Base-by-base conservation (phyloP, 2,329 filamentous ascomycete genomes). In the Nemania serpens region DNA sequence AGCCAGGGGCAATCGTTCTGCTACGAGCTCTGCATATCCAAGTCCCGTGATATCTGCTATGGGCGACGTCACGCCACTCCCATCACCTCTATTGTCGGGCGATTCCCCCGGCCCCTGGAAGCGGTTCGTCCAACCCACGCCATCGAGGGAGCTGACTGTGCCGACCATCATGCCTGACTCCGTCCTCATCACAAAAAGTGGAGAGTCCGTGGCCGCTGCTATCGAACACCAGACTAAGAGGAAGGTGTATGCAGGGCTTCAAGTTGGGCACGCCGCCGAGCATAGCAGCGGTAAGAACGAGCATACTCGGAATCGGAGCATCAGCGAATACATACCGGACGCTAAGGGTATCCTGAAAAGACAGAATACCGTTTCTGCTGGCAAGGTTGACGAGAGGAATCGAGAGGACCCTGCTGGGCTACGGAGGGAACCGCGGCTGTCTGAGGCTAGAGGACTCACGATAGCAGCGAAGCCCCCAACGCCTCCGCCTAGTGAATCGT, bases 291-390 rank as follows among this genome's bases (percentile, higher is more conserved):
- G 67, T 17, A 73, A 71, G 46, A 59, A 68, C 43, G 70, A 73
- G 13, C 90, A 91, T 74, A 79, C 80, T 12, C 85, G 91, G 61
- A 93, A 95, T 74, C 84, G 93, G 69, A 97, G 93, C 75, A 79
- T 95, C 25, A 97, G 93, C 78, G 93, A 97, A 66, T 97, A 96
- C 75, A 83, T 87, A 0, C 92, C 93, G 2, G 90, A 95, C 55
- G 79, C 85, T 5, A 79, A 89, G 65, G 82, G 87, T 45, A 83
- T 90, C 51, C 82, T 88, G 0, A 90, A 87, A 70, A 85, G 92
- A 45, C 88, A 91, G 64, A 83, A 91, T 57, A 91, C 89, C 0
- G 87, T 95, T 15, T 89, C 89, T 5, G 87, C 87, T 0, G 80
- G 87, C 2, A 85, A 85, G 59, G 72, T 74, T 53, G 78, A 75